Base-by-base conservation (phyloP, 176 grass and related monocot genomes). In the Lolium perenne region DNA sequence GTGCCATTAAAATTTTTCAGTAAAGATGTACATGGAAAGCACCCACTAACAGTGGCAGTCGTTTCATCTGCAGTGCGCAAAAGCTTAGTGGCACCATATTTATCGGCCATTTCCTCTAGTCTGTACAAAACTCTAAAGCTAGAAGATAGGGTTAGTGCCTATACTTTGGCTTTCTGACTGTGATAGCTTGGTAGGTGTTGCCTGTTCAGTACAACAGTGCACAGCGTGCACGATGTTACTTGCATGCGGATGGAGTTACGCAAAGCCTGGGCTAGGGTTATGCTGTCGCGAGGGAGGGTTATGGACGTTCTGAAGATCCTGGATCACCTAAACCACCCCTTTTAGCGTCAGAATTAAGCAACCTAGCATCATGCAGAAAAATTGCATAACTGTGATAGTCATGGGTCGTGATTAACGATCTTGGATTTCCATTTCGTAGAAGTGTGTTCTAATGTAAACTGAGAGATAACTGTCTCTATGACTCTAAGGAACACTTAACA, bases 11-110 rank as follows among this genome's bases (percentile, higher is more conserved):
- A 25, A 18, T 38, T 10, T 47, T 47, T 47, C 9, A 6, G 80
- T 46, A 78, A 48, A 78, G 6, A 25, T 22, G 23, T 17, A 78
- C 85, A 74, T 35, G 41, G 57, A 15, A 51, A 9, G 63, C 80
- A 41, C 43, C 22, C 22, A 63, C 1, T 83, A 71, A 40, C 6
- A 12, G 45, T 7, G 65, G 22, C 57, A 23, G 40, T 58, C 61
- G 21, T 21, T 25, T 70, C 62, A 48, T 35, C 49, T 48, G 25
- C 20, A 10, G 23, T 46, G 13, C 40, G 14, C 53, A 12, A 41
- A 38, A 81, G 32, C 5, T 0, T 8, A 22, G 53, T 54, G 55
- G 55, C n/a, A 58, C 55, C 55, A 58, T 58, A 58, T 58, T 58
- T 58, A 7, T n/a, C 18, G 55, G 18, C 10, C 60, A 63, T 63